Conservation (phyloP, 768 basidiomycete species). For the Myochromella boudieri region DNA sequence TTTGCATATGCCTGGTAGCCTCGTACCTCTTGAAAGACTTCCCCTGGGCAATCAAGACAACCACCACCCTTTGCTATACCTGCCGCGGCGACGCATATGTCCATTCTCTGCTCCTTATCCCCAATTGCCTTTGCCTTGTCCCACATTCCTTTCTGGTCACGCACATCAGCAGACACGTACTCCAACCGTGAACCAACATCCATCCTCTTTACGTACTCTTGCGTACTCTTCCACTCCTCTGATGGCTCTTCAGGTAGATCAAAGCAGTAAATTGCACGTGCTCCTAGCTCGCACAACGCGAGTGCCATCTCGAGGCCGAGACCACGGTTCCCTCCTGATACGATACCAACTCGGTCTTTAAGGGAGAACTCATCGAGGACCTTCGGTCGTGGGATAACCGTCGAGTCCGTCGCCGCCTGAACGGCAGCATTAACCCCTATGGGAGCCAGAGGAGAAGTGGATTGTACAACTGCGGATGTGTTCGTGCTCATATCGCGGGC, state of each 20-base stretch:
- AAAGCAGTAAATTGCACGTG: slow-evolving; percentile 63
- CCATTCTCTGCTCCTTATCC: slow-evolving; percentile 65
- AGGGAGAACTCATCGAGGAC: slow-evolving; percentile 62
- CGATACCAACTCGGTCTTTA: slow-evolving; percentile 54
- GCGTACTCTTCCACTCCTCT: slow-evolving; percentile 53
- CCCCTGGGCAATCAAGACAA: too few relatives aligned
- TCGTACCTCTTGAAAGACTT: too few relatives aligned
- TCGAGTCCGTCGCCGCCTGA: slow-evolving; percentile 34
- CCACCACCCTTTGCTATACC: slow-evolving; percentile 59
- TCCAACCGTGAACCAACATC: slow-evolving; percentile 44
- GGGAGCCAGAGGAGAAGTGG: slow-evolving; percentile 53
- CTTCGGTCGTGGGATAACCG: slow-evolving; percentile 38
- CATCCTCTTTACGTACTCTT: slow-evolving; percentile 47
- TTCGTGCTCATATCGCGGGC: too few relatives aligned
- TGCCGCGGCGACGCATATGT: slow-evolving; percentile 75
- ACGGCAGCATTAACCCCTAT: slow-evolving; percentile 64
- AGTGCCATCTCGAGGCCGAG: slow-evolving; percentile 82
- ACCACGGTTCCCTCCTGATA: slow-evolving; percentile 64
- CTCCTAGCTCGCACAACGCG: slow-evolving; percentile 69
- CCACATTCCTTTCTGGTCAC: slow-evolving; percentile 62
- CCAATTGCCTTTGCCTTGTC: slow-evolving; percentile 56
- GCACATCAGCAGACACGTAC: slow-evolving; percentile 66
- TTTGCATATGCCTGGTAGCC: too few relatives aligned
- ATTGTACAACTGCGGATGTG: slow-evolving; percentile 37
- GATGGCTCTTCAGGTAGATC: slow-evolving; percentile 57